Base-by-base conservation (phyloP, 179 eudicot genomes). In the Silene vulgaris region DNA sequence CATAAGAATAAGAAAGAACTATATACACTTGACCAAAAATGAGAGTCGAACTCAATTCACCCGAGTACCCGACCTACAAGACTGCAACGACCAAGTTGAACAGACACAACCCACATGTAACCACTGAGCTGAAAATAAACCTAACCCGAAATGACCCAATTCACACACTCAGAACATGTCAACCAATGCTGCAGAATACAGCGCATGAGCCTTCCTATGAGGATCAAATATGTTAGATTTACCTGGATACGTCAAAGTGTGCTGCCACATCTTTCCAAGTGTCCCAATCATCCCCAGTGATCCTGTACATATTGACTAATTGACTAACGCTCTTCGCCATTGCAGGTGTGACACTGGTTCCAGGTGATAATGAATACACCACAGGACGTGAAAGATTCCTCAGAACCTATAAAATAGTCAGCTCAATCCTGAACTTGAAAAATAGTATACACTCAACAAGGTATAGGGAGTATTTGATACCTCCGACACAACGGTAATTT, bases 251-350 rank as follows among this genome's bases (percentile, higher is more conserved):
- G 72, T 86, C 82, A 65, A 94, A 94, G 82, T 94, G 98, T 9
- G 92, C 45, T 19, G 88, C 87, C 72, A 94, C 98, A 82, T 94
- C 90, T 71, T 68, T 76, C 98, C 98, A 94, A 8, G 74, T 76
- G 83, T 94, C 98, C 98, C 98, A 92, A 73, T 94, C 98, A 81
- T 94, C 98, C 29, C 91, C 96, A 3, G 98, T 92, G 74, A 94
- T 79, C 75, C 98, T 84, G 80, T 94, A 94, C 98, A 92, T 94
- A 77, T 90, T 90, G 13, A 84, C 96, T 66, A 92, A 76, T 50
- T 81, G 84, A 62, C 78, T 82, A 21, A 94, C 86, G 57, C 81
- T 70, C 75, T 82, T 88, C 66, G 97, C 98, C 92, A 92, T 83
- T 52, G 83, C 73, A 48, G 97, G 94, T 14, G 94, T 92, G 57